Evolutionary conservation across 1,284 basidiomycete species (phyloP).

Genomic region (Trichosporon sp.): DNA sequence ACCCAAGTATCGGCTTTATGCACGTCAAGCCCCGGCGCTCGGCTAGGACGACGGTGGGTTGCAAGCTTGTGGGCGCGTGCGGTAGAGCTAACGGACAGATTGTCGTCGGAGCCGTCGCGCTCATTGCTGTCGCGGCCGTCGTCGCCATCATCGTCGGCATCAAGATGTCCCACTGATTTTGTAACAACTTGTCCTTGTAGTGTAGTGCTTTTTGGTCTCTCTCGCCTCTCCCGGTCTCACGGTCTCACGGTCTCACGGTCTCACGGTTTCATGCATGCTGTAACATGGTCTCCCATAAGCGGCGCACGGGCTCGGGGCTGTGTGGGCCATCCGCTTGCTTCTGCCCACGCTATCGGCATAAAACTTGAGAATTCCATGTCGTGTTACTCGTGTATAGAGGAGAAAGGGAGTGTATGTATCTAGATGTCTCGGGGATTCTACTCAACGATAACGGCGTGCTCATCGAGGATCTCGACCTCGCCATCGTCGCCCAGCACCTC

Average conservation of each 20-base stretch:
- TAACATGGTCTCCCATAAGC: not conserved
- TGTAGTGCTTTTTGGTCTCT: not conserved
- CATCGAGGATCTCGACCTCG: conserved; percentile 5
- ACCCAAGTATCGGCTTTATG: conserved; percentile 11
- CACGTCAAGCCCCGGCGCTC: not conserved
- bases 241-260: not conserved
- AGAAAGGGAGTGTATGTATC: not conserved
- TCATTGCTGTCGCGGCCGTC: conserved; percentile 35
- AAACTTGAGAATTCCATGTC: not conserved
- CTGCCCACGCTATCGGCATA: not conserved
- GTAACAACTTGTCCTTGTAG: not conserved
- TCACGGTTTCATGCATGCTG: not conserved
- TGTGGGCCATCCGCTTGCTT: not conserved
- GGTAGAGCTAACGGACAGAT: conserved; percentile 6
- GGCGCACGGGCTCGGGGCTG: not conserved
- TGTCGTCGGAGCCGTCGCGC: conserved; percentile 36
- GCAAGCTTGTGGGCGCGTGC: no score
- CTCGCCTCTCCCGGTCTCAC: not conserved
- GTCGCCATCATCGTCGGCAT: conserved; percentile 28
- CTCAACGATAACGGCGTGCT: conserved; percentile 1
- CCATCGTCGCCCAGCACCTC: conserved; percentile 13
- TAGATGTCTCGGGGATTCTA: not conserved
- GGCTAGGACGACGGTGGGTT: not conserved
- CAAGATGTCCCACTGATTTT: conserved; percentile 8
- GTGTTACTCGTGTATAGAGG: not conserved